These are phyloP conservation scores for Nicotiana otophora DNA, from an alignment of 257 asterid species.

Conservation along the genomic window DNA sequence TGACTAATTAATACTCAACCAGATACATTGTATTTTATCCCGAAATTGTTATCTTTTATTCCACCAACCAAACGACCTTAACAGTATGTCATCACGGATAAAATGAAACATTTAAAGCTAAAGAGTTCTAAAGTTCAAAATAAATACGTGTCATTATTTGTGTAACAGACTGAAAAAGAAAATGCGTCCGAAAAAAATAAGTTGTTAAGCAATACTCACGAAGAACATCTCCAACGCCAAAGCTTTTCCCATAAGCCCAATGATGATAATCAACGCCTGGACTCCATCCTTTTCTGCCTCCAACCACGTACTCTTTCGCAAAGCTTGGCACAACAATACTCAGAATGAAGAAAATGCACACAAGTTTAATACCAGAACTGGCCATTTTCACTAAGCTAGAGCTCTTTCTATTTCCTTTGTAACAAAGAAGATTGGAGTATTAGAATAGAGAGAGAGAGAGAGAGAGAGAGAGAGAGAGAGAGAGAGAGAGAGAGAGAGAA, in stretches of 20 bases:
- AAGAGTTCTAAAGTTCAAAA: no score
- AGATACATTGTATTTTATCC: no score
- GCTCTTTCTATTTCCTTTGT: not conserved
- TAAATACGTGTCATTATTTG: not conserved
- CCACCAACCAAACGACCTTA: no score
- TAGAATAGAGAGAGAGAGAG: not conserved
- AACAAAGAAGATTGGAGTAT: not conserved
- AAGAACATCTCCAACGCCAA: not conserved
- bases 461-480: not conserved
- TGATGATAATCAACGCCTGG: conserved; percentile 2
- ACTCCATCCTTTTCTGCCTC: not conserved
- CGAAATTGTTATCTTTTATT: no score
- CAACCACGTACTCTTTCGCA: not conserved
- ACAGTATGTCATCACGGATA: no score
- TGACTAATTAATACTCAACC: no score
- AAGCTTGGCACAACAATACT: not conserved
- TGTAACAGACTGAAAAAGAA: not conserved
- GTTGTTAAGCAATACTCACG: not conserved
- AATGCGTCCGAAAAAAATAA: not conserved
- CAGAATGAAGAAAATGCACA: not conserved
- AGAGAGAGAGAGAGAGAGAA: not conserved
- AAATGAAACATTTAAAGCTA: no score
- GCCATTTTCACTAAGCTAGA: not conserved
- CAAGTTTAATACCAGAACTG: not conserved
- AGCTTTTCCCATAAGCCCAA: conserved; percentile 7